Evolutionary conservation across 441 rosid species (phyloP).

Genomic region (Populus tomentosa): DNA sequence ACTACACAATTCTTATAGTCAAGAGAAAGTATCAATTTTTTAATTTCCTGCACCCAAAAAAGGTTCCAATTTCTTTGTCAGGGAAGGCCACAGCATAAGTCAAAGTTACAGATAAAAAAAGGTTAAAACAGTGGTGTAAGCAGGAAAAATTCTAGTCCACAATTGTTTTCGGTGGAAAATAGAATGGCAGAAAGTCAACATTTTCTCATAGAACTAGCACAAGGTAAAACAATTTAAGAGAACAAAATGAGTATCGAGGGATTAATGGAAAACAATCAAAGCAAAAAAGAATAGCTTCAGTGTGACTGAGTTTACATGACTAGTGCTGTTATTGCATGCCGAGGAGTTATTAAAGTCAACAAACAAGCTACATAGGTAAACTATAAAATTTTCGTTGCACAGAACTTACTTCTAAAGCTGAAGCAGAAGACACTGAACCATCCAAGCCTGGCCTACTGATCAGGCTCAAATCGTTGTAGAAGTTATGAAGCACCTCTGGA

Average conservation of each 20-base stretch:
- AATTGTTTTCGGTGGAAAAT: neutral
- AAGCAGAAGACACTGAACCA: slow-evolving; percentile 12
- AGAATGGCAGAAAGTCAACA: neutral
- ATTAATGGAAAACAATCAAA: neutral
- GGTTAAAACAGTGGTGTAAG: neutral
- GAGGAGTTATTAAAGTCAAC: neutral
- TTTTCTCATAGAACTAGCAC: neutral
- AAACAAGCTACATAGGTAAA: neutral
- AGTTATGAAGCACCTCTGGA: slow-evolving; percentile 28
- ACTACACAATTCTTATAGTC: slow-evolving; percentile 60
- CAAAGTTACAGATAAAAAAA: neutral
- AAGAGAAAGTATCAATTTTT: slow-evolving; percentile 67
- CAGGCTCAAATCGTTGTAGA: slow-evolving; percentile 33
- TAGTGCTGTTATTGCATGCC: neutral
- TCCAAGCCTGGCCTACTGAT: slow-evolving; percentile 28
- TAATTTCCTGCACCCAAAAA: slow-evolving; percentile 56
- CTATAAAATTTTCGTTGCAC: neutral
- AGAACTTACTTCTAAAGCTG: slow-evolving; percentile 25
- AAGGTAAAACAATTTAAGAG: neutral
- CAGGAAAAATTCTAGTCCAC: neutral
- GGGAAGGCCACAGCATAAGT: neutral
- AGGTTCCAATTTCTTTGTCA: neutral
- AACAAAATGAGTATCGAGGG: neutral
- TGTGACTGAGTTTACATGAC: neutral
- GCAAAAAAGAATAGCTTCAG: neutral